These are phyloP conservation scores for Lithohypha guttulata DNA, from an alignment of 2,329 filamentous ascomycete genomes.

Conservation along the genomic window DNA sequence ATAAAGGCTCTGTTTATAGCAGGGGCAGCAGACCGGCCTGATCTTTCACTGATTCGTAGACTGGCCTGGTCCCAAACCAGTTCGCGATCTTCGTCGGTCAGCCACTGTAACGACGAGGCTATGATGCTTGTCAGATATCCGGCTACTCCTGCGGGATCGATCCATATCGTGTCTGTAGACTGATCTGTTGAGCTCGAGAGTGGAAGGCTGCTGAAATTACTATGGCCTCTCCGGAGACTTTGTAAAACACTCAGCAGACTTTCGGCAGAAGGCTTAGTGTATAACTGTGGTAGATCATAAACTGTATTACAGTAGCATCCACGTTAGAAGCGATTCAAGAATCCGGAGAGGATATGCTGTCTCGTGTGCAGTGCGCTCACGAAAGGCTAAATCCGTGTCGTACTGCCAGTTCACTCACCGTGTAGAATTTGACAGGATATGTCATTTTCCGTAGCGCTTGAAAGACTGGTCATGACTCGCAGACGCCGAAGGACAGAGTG, in stretches of 20 bases:
- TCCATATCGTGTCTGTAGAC: no score
- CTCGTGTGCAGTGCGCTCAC: no score
- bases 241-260: no score
- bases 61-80: slow-evolving; percentile 65
- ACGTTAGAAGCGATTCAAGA: no score
- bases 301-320: slow-evolving; percentile 26
- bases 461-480: no score
- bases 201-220: no score
- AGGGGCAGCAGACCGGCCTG: slow-evolving; percentile 63
- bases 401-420: slow-evolving; percentile 9
- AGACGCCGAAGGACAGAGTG: no score
- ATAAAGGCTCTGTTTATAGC: slow-evolving; percentile 51
- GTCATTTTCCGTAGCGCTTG: slow-evolving; percentile 1
- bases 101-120: slow-evolving; percentile 35
- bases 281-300: slow-evolving; percentile 71
- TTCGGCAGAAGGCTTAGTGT: slow-evolving; percentile 59
- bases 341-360: no score
- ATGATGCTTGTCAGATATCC: slow-evolving; percentile 39
- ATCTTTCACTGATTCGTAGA: slow-evolving; percentile 69
- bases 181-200: no score
- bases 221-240: no score
- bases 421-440: neutral
- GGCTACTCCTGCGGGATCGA: slow-evolving; percentile 32
- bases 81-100: slow-evolving; percentile 35
- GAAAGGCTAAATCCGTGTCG: no score